Percentiles rank a stretch among this genome's conserved stretches.
Evolutionary conservation across 2,329 filamentous ascomycete genomes (phyloP).

Genomic region (Trichoderma sp.): DNA sequence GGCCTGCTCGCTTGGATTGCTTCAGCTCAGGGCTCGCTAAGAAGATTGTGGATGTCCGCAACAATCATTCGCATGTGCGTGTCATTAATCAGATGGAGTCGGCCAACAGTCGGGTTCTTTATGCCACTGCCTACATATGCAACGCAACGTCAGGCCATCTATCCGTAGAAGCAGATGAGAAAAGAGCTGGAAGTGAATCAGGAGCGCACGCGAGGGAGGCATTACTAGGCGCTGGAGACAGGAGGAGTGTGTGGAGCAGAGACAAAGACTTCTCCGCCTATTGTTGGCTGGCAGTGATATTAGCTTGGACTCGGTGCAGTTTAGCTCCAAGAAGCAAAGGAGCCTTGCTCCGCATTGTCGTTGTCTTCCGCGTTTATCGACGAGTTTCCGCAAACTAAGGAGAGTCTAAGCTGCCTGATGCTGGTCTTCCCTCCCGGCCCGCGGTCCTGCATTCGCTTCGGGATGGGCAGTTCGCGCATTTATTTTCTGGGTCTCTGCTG

Average conservation of each 20-base stretch:
- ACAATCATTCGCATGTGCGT: neutral
- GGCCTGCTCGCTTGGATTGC: neutral
- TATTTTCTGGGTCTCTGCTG: neutral
- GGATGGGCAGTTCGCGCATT: neutral
- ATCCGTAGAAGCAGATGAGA: neutral
- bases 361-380: neutral
- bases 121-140: neutral
- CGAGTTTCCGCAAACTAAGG: neutral
- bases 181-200: neutral
- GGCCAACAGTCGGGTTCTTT: constrained; percentile 6
- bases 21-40: neutral
- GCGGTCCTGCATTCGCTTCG: neutral
- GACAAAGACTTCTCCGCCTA: neutral
- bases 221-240: constrained; percentile 5
- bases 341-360: neutral
- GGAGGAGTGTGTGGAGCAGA: constrained; percentile 2
- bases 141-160: neutral
- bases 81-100: constrained; percentile 9
- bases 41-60: neutral
- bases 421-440: constrained; percentile 9
- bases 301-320: neutral
- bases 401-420: neutral
- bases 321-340: neutral
- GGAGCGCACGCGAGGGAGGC: constrained; percentile 4
- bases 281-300: constrained; percentile 8